Percentiles rank a stretch among this genome's conserved stretches.
phyloP scores from a whole-genome alignment of 2,329 filamentous ascomycete genomes.

The Penicillium sp. region DNA sequence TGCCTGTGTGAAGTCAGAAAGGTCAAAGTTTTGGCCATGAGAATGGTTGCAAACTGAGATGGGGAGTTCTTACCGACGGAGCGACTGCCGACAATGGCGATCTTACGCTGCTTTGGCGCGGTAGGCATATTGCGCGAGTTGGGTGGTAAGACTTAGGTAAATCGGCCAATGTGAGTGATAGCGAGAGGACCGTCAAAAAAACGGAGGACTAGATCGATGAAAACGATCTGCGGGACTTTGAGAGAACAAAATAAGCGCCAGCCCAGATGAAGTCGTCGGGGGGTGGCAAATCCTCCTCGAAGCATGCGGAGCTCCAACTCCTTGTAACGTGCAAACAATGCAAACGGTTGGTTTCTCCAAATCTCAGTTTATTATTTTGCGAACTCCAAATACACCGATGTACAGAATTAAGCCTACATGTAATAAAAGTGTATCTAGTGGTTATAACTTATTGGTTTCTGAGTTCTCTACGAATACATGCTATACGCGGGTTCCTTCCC shows the following conservation, averaged over 20 bases:
- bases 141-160: conserved; percentile 2
- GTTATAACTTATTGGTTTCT: background rate
- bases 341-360: conserved; percentile 20
- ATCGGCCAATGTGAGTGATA: background rate
- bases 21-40: background rate
- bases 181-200: background rate
- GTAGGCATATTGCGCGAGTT: conserved; percentile 55
- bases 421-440: background rate
- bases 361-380: background rate
- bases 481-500: too few relatives aligned
- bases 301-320: conserved; percentile 20
- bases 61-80: conserved; percentile 67
- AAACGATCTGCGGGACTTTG: background rate
- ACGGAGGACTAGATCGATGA: background rate
- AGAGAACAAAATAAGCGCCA: conserved; percentile 3
- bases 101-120: conserved; percentile 82
- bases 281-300: conserved; percentile 26
- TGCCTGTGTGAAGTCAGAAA: conserved; percentile 62
- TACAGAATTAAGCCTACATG: background rate
- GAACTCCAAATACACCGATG: background rate
- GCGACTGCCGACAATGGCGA: conserved; percentile 91
- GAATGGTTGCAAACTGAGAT: background rate
- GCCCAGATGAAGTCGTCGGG: conserved; percentile 7
- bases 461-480: too few relatives aligned
- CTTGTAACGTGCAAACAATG: conserved; percentile 23